Conservation (phyloP, 1,284 basidiomycete species). For the Tausonia pullulans region DNA sequence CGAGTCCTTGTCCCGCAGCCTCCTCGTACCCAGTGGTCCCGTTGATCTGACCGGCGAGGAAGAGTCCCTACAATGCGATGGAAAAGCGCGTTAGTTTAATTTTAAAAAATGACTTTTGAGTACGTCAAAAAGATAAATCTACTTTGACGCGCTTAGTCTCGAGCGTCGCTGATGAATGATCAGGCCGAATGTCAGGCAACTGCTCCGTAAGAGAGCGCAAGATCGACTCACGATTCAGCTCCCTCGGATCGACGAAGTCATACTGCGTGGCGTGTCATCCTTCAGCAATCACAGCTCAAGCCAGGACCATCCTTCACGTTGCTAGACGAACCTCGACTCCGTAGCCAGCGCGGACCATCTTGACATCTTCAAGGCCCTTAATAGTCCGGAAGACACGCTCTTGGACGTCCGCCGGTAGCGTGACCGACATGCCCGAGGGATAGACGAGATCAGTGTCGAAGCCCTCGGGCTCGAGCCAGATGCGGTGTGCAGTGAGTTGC, state of each 20-base stretch:
- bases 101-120: too few species aligned
- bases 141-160: slow-evolving; percentile 72
- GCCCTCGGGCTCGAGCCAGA: slow-evolving; percentile 87
- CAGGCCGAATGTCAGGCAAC: neutral
- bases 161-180: slow-evolving; percentile 48
- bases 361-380: slow-evolving; percentile 67
- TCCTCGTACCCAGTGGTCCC: slow-evolving; percentile 89
- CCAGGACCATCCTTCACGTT: neutral
- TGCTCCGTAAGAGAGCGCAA: neutral
- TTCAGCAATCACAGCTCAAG: too few species aligned
- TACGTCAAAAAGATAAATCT: neutral
- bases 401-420: slow-evolving; percentile 72
- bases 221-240: slow-evolving; percentile 49
- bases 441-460: slow-evolving; percentile 56
- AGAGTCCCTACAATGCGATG: slow-evolving; percentile 49
- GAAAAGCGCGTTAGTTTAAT: neutral
- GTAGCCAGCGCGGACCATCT: slow-evolving; percentile 72
- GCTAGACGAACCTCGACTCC: slow-evolving; percentile 52
- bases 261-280: slow-evolving; percentile 36
- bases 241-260: slow-evolving; percentile 78
- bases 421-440: slow-evolving; percentile 78
- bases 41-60: slow-evolving; percentile 80
- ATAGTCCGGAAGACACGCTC: slow-evolving; percentile 67
- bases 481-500: slow-evolving; percentile 55
- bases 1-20: slow-evolving; percentile 70